Evolutionary conservation across 306 rosid genomes (phyloP).

Genomic region (Begonia fuchsioides): DNA sequence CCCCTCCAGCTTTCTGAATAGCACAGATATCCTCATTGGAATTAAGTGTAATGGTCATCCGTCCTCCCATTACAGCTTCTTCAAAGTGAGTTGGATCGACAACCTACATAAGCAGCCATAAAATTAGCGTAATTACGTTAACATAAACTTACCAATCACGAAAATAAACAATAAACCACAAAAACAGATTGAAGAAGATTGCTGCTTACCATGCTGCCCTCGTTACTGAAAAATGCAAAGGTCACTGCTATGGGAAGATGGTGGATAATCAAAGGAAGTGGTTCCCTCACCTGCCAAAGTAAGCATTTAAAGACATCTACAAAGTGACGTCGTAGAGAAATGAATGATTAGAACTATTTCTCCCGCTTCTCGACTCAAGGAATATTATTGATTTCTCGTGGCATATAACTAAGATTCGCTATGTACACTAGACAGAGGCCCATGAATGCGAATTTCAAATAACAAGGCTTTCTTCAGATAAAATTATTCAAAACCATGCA

Average conservation of each 20-base stretch:
- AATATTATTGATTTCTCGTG: too few relatives aligned
- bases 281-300: slow-evolving; percentile 56
- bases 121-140: slow-evolving; percentile 4
- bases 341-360: too few relatives aligned
- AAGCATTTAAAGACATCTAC: too few relatives aligned
- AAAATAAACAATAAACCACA: slow-evolving; percentile 9
- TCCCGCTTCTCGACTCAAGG: too few relatives aligned
- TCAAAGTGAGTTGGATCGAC: slow-evolving; percentile 82
- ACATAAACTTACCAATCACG: too few relatives aligned
- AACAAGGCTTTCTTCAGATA: too few relatives aligned
- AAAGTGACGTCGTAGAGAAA: too few relatives aligned
- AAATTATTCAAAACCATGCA: too few relatives aligned
- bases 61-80: slow-evolving; percentile 82
- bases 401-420: too few relatives aligned
- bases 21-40: slow-evolving; percentile 79
- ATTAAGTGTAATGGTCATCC: slow-evolving; percentile 82
- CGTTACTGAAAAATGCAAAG: slow-evolving; percentile 67
- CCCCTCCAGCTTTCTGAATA: slow-evolving; percentile 89
- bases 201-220: slow-evolving; percentile 41
- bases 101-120: slow-evolving; percentile 21
- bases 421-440: too few relatives aligned
- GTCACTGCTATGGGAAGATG: slow-evolving; percentile 93
- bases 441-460: too few relatives aligned
- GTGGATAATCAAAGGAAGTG: slow-evolving; percentile 71
- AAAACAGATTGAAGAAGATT: not conserved